phyloP scores from a whole-genome alignment of 108 stramenopile species.

The Parietichytrium sp. region DNA sequence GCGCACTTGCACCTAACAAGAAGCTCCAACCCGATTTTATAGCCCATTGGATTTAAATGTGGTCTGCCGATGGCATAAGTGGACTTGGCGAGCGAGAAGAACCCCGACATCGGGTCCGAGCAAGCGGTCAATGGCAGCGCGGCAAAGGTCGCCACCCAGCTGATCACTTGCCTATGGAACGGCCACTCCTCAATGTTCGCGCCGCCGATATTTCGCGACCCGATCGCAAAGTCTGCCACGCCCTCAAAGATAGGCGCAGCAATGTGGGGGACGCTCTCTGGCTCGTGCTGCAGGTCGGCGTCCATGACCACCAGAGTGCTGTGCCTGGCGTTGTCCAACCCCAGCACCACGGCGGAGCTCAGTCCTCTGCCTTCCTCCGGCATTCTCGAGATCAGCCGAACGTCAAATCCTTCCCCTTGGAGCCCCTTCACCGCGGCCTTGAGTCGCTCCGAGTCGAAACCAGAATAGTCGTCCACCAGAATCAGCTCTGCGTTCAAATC shows the following conservation, averaged over 20 bases:
- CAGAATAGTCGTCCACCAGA: slow-evolving; percentile 37
- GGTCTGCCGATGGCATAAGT: neutral
- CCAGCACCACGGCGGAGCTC: slow-evolving; percentile 27
- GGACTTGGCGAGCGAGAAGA: neutral
- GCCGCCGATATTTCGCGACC: slow-evolving; percentile 24
- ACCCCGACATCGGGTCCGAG: slow-evolving; percentile 41
- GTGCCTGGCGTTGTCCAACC: neutral
- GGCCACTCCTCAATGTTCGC: slow-evolving; percentile 6
- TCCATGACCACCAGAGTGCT: slow-evolving; percentile 20
- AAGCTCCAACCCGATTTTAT: slow-evolving; percentile 39
- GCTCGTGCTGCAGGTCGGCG: slow-evolving; percentile 44
- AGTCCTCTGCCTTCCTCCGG: slow-evolving; percentile 25
- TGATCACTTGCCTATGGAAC: neutral
- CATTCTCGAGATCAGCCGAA: neutral
- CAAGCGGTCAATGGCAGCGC: neutral
- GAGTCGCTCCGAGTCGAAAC: neutral
- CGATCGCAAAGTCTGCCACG: slow-evolving; percentile 29
- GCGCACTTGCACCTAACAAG: slow-evolving; percentile 34
- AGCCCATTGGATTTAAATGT: slow-evolving; percentile 7
- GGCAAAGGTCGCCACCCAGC: neutral
- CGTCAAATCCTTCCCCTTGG: neutral
- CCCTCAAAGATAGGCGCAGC: slow-evolving; percentile 12
- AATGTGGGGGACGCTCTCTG: slow-evolving; percentile 29
- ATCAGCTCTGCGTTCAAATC: neutral
- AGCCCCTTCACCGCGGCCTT: neutral